Base-by-base conservation (phyloP, 495 filamentous ascomycete species). In the Bacidia gigantensis region DNA sequence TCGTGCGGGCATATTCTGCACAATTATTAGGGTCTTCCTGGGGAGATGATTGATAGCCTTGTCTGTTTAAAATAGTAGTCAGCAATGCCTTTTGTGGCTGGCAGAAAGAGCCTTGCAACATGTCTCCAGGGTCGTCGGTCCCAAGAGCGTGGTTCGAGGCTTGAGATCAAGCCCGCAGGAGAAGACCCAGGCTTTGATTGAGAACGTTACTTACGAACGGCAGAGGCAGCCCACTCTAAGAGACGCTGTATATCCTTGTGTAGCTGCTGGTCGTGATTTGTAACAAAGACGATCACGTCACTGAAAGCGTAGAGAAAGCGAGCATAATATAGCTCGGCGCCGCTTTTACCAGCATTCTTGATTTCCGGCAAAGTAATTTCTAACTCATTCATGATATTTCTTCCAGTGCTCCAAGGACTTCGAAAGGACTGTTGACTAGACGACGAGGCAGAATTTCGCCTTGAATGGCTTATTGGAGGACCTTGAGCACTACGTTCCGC, bases 271-370 rank as follows among this genome's bases (percentile, higher is more conserved):
- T 57, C 55, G 3, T 56, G 20, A 2, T 51, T 57, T 9, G 43
- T 58, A 1, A 58, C 55, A 43, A 56, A 58, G 25, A 56, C 53
- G 11, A 58, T 46, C 7, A 58, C 56, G 42, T 58, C 56, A 32
- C 56, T 58, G 39, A 58, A 52, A 38, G 54, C 46, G 23, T 58
- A 58, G n/a, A 58, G 47, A 42, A 58, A 58, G 12, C 56, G 29
- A n/a, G 56, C 54, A 46, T 58, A 58, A 7, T 58, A 52, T 2
- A 58, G 55, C 3, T 58, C 55, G 3, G 32, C 53, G 5, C 55
- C 55, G 1, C 23, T 53, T 39, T 58, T 58, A 1, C 55, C 55
- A 11, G 23, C 10, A 23, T 42, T 52, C 23, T 45, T 41, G 35
- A 57, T 25, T 20, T 53, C 52, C 18, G 52, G 49, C 14, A 44